Conservation (phyloP, 2,329 filamentous ascomycete species). For the Lachnellula hyalina region DNA sequence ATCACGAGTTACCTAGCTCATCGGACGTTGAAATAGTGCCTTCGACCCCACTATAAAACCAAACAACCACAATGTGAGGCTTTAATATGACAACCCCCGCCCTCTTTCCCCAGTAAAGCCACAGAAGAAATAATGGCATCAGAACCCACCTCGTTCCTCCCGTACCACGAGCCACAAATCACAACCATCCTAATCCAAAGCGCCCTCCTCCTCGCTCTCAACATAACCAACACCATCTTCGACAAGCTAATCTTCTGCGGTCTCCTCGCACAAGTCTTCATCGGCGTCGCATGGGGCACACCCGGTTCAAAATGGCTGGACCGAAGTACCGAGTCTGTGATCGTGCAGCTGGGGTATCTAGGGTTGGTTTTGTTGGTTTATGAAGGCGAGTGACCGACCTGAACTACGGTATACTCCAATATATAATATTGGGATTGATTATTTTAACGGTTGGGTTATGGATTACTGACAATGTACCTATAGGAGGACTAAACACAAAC, state of each 20-base stretch:
- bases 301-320: conserved; percentile 42
- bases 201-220: conserved; percentile 58
- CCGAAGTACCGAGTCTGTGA: conserved; percentile 42
- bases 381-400: conserved; percentile 35
- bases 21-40: neutral
- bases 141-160: conserved; percentile 26
- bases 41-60: neutral
- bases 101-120: neutral
- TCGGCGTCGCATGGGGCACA: conserved; percentile 1
- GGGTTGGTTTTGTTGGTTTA: conserved; percentile 66
- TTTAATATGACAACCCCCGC: neutral
- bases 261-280: conserved; percentile 1
- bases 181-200: conserved; percentile 52
- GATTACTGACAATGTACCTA: neutral
- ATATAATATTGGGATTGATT: too few relatives aligned
- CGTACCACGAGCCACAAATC: conserved; percentile 54
- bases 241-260: conserved; percentile 33
- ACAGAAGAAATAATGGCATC: neutral
- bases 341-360: conserved; percentile 64
- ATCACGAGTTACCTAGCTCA: too few relatives aligned
- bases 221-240: conserved; percentile 50
- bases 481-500: conserved; percentile 32
- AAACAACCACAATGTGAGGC: neutral
- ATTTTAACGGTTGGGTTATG: neutral
- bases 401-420: too few relatives aligned